These are phyloP conservation scores for Vitellaria paradoxa DNA, from an alignment of 179 eudicot genomes.

Conservation along the genomic window DNA sequence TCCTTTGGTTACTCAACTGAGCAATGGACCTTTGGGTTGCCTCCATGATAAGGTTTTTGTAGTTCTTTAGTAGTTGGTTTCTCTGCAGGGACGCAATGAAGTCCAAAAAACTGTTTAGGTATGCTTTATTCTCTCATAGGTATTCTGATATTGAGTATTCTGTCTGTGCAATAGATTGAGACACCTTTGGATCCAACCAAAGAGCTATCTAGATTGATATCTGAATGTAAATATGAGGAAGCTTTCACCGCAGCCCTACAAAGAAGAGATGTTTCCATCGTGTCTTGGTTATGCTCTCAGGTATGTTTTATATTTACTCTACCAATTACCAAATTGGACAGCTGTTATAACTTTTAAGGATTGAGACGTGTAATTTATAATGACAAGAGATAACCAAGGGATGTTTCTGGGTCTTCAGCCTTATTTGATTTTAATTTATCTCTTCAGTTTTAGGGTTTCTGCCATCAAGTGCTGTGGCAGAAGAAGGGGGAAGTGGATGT, in stretches of 20 bases:
- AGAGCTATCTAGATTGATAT: slow-evolving; percentile 74
- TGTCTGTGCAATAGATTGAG: slow-evolving; percentile 56
- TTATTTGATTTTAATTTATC: background rate
- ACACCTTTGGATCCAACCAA: slow-evolving; percentile 83
- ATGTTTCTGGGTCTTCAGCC: background rate
- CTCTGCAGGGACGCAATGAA: background rate
- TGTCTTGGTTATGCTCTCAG: slow-evolving; percentile 99
- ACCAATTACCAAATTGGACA: background rate
- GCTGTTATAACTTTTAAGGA: background rate
- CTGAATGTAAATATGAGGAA: slow-evolving; percentile 87
- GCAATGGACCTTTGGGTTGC: slow-evolving; percentile 80
- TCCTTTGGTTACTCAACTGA: slow-evolving; percentile 58
- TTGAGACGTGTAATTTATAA: no score
- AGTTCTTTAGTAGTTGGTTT: background rate
- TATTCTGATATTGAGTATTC: slow-evolving; percentile 5
- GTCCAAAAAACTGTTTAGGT: background rate
- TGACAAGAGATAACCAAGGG: background rate
- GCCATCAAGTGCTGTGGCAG: background rate
- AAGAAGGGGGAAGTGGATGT: no score
- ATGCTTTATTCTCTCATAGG: background rate
- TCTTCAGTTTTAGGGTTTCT: background rate
- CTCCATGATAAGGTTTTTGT: slow-evolving; percentile 74
- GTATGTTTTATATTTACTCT: slow-evolving; percentile 31
- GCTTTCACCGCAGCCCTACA: slow-evolving; percentile 92
- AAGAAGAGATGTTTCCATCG: slow-evolving; percentile 86